Evolutionary conservation across 495 filamentous ascomycete genomes (phyloP).

Genomic region (Penicillium dipodomyicola): DNA sequence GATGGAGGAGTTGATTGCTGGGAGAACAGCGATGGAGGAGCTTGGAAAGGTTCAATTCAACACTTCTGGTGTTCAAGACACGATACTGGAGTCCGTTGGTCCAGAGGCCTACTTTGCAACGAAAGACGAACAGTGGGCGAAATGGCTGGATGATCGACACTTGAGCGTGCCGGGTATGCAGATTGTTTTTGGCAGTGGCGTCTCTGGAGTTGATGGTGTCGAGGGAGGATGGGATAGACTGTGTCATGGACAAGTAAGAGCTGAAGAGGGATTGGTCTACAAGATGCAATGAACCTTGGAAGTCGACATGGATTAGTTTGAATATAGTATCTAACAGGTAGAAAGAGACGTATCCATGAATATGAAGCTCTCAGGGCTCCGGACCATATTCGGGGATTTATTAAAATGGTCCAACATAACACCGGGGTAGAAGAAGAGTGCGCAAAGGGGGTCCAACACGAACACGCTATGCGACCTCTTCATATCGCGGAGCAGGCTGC

Average conservation of each 20-base stretch:
- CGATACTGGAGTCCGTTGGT: constrained; percentile 32
- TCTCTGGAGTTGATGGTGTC: constrained; percentile 36
- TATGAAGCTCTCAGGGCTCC: not conserved
- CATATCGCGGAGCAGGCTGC: constrained; percentile 1
- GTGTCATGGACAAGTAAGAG: constrained; percentile 35
- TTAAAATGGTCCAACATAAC: not conserved
- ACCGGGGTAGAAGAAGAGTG: not conserved
- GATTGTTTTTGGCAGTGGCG: constrained; percentile 44
- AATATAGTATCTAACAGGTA: not conserved
- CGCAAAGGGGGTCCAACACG: not conserved
- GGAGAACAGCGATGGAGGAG: constrained; percentile 6
- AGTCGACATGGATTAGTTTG: not conserved
- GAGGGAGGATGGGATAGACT: constrained; percentile 46
- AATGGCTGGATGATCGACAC: constrained; percentile 31
- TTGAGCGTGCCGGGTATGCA: constrained; percentile 31
- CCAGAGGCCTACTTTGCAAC: constrained; percentile 32
- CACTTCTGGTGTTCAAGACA: constrained; percentile 41
- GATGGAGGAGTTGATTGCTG: constrained; percentile 21
- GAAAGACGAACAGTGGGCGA: constrained; percentile 29
- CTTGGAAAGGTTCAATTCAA: constrained; percentile 38
- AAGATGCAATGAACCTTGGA: not conserved
- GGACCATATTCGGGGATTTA: too few species aligned
- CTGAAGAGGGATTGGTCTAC: constrained; percentile 47
- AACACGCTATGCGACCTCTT: not conserved
- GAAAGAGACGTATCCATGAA: not conserved